Evolutionary conservation across 768 basidiomycete genomes (phyloP).

Genomic region (Leccinum longicurvipes): DNA sequence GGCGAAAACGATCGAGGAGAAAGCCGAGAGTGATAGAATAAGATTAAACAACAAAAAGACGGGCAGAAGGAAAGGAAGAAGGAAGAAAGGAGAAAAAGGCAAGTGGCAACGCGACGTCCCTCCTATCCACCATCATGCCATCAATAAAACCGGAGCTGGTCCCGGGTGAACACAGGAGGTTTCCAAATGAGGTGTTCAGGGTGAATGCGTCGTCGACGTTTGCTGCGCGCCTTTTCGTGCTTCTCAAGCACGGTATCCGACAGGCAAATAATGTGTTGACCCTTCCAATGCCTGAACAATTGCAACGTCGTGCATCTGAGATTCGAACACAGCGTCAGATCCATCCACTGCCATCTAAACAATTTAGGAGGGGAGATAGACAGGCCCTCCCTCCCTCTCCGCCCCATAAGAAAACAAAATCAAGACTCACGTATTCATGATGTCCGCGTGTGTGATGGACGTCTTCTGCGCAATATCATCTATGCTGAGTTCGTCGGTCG

Average conservation of each 20-base stretch:
- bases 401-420: neutral
- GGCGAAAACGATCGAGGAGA: neutral
- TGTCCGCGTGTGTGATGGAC: conserved; percentile 90
- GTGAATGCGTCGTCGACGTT: conserved; percentile 75
- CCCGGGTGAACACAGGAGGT: conserved; percentile 88
- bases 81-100: neutral
- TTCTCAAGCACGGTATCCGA: conserved; percentile 90
- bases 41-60: neutral
- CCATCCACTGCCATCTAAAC: neutral
- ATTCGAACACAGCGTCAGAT: conserved; percentile 13
- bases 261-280: conserved; percentile 88
- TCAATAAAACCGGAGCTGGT: conserved; percentile 72
- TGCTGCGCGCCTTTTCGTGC: conserved; percentile 79
- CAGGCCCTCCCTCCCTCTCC: neutral
- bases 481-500: conserved; percentile 76
- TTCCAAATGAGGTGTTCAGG: conserved; percentile 87
- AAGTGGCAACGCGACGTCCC: neutral
- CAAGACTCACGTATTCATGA: conserved; percentile 92
- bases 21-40: neutral
- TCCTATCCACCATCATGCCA: neutral
- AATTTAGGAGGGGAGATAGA: neutral
- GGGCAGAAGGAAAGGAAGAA: neutral
- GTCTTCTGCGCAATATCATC: conserved; percentile 98
- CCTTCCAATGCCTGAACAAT: conserved; percentile 95
- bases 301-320: conserved; percentile 88